Evolutionary conservation across 1,284 basidiomycete genomes (phyloP), one percentile per base, ranked within the genome.

Genomic region (Coriolopsis trogii): DNA sequence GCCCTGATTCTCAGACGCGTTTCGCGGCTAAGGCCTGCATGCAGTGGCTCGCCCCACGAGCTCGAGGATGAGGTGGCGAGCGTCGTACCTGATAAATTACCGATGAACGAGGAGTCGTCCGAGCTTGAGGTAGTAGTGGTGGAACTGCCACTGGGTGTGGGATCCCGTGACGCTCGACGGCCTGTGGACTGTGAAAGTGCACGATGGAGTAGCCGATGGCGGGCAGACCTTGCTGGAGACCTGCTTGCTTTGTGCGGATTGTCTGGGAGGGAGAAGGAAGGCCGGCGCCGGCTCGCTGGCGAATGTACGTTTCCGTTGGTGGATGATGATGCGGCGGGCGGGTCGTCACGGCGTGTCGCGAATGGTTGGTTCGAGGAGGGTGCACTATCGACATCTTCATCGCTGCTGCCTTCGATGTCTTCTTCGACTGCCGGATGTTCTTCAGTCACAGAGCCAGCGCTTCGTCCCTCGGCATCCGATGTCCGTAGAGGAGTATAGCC

Each of bases 1-100:
- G 66, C 65, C 49, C 59, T 67, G 61, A 68, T 66, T 9, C 66
- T 41, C 37, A 66, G 16, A 3, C 66, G 55, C 23, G 66, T 54
- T 51, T 68, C 66, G 6, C 64, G 60, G 40, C 66, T 68, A 34
- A 68, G 51, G 12, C 65, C 66, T 34, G 58, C 60, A 26, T 61
- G 65, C 23, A 66, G 49, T n/a, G 58, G 56, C 47, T 64, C 66
- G 51, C 56, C 59, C 64, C 63, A 67, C 20, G 62, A 57, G 41
- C 49, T 56, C 16, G 50, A 52, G n/a, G 51, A 49, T 18, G 44
- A 42, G 29, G 59, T 48, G 23, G 56, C 56, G n/a, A 62, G 51
- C 10, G 59, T 64, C 38, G 61, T 60, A 46, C 60, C 59, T 30
- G 62, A 61, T 4, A 57, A 40, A 18, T 52, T 49, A 31, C 54